Conservation (phyloP, 2,329 filamentous ascomycete genomes). For the Fusarium zealandicum region DNA sequence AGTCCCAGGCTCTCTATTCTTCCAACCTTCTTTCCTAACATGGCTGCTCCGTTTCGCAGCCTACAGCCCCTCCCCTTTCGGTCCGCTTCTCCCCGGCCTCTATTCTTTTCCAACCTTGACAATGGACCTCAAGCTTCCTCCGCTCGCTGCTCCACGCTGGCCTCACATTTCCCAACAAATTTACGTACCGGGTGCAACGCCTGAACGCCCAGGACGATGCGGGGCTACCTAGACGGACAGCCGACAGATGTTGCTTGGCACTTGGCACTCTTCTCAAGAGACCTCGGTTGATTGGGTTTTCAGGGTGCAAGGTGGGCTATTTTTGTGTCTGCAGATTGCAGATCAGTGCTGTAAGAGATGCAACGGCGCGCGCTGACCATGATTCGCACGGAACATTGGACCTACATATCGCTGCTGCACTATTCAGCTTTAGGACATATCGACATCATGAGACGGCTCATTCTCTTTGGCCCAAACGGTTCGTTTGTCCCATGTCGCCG, state of each 20-base stretch:
- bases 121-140: neutral
- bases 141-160: neutral
- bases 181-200: neutral
- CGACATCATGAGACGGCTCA: slow-evolving; percentile 20
- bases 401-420: slow-evolving; percentile 4
- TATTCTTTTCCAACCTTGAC: neutral
- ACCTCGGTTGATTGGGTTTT: neutral
- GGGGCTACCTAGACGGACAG: neutral
- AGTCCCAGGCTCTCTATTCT: slow-evolving; percentile 5
- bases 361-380: slow-evolving; percentile 6
- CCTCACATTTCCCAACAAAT: neutral
- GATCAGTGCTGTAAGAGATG: slow-evolving; percentile 21
- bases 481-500: slow-evolving; percentile 8
- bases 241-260: slow-evolving; percentile 5
- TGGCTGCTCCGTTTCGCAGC: neutral
- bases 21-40: slow-evolving; percentile 9
- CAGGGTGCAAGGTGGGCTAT: slow-evolving; percentile 1
- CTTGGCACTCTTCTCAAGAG: neutral
- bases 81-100: neutral
- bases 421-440: slow-evolving; percentile 8
- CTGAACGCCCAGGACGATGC: neutral
- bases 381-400: slow-evolving; percentile 23
- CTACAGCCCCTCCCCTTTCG: neutral
- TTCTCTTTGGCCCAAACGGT: neutral
- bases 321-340: slow-evolving; percentile 19